Evolutionary conservation across 768 basidiomycete genomes (phyloP).

Genomic region (Boletus sp.): DNA sequence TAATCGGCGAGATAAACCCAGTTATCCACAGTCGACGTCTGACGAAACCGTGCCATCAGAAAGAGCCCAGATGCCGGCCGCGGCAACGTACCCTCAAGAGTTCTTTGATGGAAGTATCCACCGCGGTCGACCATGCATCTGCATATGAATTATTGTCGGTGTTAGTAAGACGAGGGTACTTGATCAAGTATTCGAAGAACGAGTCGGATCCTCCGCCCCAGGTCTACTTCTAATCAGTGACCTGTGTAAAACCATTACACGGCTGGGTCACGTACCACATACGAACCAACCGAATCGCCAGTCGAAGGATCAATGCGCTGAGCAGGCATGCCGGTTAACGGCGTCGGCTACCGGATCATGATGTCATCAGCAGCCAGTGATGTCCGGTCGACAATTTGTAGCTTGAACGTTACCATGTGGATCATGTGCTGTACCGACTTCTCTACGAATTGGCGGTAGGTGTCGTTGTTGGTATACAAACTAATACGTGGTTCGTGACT

Average conservation of each 20-base stretch:
- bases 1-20: slow-evolving; percentile 66
- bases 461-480: slow-evolving; percentile 58
- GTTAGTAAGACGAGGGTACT: slow-evolving; percentile 60
- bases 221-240: slow-evolving; percentile 39
- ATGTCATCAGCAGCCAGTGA: not conserved
- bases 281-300: slow-evolving; percentile 49
- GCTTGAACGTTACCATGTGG: slow-evolving; percentile 34
- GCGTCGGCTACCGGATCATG: slow-evolving; percentile 10
- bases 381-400: not conserved
- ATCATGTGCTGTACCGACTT: slow-evolving; percentile 55
- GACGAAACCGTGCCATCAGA: not conserved
- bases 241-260: not conserved
- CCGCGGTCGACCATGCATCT: slow-evolving; percentile 39
- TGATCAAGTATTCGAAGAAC: slow-evolving; percentile 78
- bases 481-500: slow-evolving; percentile 4
- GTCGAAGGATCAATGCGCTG: slow-evolving; percentile 55
- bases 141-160: slow-evolving; percentile 61
- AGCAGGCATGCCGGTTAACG: slow-evolving; percentile 50
- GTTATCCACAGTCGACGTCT: slow-evolving; percentile 67
- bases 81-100: slow-evolving; percentile 48
- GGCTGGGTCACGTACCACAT: slow-evolving; percentile 44
- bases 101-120: slow-evolving; percentile 64
- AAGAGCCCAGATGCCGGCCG: rapidly evolving
- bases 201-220: slow-evolving; percentile 72
- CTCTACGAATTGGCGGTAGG: slow-evolving; percentile 53